Conservation (phyloP, 202 grass and related monocot species). For the Musa balbisiana region DNA sequence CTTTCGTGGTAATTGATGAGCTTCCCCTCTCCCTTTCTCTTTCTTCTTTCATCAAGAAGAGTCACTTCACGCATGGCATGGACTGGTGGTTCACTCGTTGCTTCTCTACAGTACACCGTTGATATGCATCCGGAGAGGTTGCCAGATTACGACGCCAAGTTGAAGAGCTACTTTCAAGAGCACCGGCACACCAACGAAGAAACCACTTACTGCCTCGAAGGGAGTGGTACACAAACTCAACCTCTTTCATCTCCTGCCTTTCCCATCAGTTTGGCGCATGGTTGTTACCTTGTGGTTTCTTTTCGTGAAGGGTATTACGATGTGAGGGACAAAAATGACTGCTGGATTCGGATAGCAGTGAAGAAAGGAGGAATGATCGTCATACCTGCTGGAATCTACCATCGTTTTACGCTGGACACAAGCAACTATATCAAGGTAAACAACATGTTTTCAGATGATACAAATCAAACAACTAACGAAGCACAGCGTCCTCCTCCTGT, state of each 20-base stretch:
- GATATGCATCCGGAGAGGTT: conserved; percentile 28
- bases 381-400: conserved; percentile 28
- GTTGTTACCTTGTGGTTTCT: not conserved
- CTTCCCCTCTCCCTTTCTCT: too few relatives aligned
- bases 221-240: conserved; percentile 11
- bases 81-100: too few relatives aligned
- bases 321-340: conserved; percentile 28
- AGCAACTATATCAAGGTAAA: conserved; percentile 25
- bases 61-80: too few relatives aligned
- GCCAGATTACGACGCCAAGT: conserved; percentile 24
- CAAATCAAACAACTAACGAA: too few relatives aligned
- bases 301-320: conserved; percentile 29
- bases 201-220: conserved; percentile 31
- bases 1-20: conserved; percentile 9
- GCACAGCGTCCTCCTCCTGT: too few relatives aligned
- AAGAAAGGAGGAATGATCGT: conserved; percentile 30
- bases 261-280: too few relatives aligned
- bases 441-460: too few relatives aligned
- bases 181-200: conserved; percentile 31
- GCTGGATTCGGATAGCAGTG: conserved; percentile 20
- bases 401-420: conserved; percentile 22
- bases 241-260: too few relatives aligned
- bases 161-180: conserved; percentile 41
- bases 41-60: too few relatives aligned
- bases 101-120: conserved; percentile 23